Base-by-base conservation (phyloP, 371 early-diverging fungal genomes). In the Parasitella parasitica region DNA sequence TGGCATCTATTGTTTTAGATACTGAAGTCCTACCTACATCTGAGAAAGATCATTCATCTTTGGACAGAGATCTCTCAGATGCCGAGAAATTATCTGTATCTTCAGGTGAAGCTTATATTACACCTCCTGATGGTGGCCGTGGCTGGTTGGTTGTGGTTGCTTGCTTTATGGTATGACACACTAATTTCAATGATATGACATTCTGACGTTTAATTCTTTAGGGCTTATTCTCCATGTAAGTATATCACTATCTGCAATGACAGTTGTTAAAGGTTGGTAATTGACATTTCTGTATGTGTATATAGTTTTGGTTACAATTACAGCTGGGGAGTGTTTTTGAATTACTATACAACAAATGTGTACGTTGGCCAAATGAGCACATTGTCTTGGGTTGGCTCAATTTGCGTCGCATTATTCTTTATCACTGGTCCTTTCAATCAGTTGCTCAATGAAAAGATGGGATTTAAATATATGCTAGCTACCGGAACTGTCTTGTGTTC, bases 111-210 rank as follows among this genome's bases (percentile, higher is more conserved):
- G 36, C 22, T 4, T 61, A 56, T 39, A 63, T 69, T 12, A 59
- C 54, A 26, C 72, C 72, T 13, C 72, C 72, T 16, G 72, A 72
- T 61, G 81, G 81, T 49, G 75, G 74, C n/a, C 69, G 64, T 34
- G 81, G 81, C 34, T 76, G 78, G 70, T 59, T 76, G 6, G 72
- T 81, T 15, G 81, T 81, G 43, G 56, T 76, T 57, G 76, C 73
- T 6, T 75, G 73, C 15, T 81, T 78, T 51, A 59, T 76, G 71
- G 81, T 81, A 73, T 67, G 64, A 49, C 20, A 9, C 16, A n/a
- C 12, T 26, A 20, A 48, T 13, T 3, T 22, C 26, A 48, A 0
- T 6, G 9, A 26, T 26, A 48, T 22, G 49, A 20, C 20, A 41
- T 27, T 56, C 37, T 61, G 61, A 60, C 41, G 26, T 48, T 52